These are phyloP conservation scores for Schizophyllum commune DNA, from an alignment of 1,284 basidiomycete genomes.

Conservation along the genomic window DNA sequence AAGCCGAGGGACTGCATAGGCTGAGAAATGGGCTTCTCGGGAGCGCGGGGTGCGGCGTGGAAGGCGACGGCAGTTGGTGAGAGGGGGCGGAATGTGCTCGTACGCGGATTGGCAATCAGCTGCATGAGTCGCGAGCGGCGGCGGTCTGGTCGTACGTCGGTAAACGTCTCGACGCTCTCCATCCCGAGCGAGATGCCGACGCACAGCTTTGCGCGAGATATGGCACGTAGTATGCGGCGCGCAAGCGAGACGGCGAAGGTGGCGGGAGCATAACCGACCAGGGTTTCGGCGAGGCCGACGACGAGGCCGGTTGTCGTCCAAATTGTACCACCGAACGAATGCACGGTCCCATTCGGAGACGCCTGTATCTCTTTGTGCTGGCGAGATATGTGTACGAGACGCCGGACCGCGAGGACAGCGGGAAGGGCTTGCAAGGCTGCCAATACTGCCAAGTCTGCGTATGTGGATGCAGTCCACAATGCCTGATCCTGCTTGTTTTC, in stretches of 20 bases:
- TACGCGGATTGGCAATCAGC: conserved; percentile 46
- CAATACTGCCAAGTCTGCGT: conserved; percentile 50
- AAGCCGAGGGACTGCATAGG: conserved; percentile 6
- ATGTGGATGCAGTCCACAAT: conserved; percentile 51
- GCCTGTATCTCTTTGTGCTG: conserved; percentile 45
- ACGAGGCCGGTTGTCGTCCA: conserved; percentile 57
- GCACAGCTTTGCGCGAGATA: conserved; percentile 45
- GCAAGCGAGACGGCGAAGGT: conserved; percentile 45
- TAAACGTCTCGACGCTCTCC: conserved; percentile 37
- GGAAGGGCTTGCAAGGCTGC: conserved; percentile 46
- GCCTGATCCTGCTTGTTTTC: conserved; percentile 24
- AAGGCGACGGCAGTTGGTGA: conserved; percentile 32
- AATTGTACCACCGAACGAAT: conserved; percentile 48
- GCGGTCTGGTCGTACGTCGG: conserved; percentile 21
- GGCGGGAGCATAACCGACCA: conserved; percentile 51
- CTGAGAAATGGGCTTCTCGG: conserved; percentile 10
- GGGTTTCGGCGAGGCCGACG: conserved; percentile 54
- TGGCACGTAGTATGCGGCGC: conserved; percentile 49
- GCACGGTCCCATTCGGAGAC: conserved; percentile 35
- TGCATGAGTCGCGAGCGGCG: conserved; percentile 30
- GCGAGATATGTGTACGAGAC: conserved; percentile 41
- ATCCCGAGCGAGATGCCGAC: conserved; percentile 42
- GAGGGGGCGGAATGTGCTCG: conserved; percentile 46
- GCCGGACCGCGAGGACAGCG: conserved; percentile 51
- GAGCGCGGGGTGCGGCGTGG: conserved; percentile 18